Percentiles rank a stretch among this genome's conserved stretches.
Evolutionary conservation across 148 eudicot genomes (phyloP).

Genomic region (Tetragonia tetragonoides): DNA sequence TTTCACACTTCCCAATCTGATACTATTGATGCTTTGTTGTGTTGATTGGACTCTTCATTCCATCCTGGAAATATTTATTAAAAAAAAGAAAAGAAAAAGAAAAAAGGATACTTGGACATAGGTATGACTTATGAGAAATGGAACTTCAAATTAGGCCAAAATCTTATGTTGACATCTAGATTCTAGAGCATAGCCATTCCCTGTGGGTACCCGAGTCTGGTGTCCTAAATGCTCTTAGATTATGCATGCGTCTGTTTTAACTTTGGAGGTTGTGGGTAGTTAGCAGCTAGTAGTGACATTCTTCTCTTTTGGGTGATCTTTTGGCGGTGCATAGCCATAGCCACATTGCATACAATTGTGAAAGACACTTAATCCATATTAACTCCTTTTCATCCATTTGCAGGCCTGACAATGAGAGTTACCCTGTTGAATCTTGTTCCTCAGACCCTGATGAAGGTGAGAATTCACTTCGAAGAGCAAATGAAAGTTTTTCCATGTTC

Average conservation of each 20-base stretch:
- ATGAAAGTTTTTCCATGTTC: no score
- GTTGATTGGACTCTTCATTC: not conserved
- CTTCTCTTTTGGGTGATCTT: not conserved
- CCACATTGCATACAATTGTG: not conserved
- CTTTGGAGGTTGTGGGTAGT: not conserved
- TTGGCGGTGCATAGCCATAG: not conserved
- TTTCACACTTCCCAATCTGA: not conserved
- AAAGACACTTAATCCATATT: not conserved
- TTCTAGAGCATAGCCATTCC: not conserved
- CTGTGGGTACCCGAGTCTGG: not conserved
- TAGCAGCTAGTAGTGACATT: not conserved
- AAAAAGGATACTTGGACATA: not conserved
- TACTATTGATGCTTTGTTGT: not conserved
- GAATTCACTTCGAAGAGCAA: slow-evolving; percentile 2
- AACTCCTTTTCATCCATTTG: slow-evolving; percentile 11
- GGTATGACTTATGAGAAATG: not conserved
- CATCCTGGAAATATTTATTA: not conserved
- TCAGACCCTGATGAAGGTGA: slow-evolving; percentile 53
- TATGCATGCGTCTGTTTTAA: not conserved
- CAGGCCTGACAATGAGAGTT: slow-evolving; percentile 59
- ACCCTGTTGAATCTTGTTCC: slow-evolving; percentile 28
- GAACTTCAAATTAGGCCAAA: not conserved
- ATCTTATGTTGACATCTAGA: not conserved
- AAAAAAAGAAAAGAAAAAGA: not conserved
- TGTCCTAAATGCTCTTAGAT: not conserved